These are phyloP conservation scores for Vitis hybrid DNA, from an alignment of 177 flowering plant genomes.

Conservation along the genomic window DNA sequence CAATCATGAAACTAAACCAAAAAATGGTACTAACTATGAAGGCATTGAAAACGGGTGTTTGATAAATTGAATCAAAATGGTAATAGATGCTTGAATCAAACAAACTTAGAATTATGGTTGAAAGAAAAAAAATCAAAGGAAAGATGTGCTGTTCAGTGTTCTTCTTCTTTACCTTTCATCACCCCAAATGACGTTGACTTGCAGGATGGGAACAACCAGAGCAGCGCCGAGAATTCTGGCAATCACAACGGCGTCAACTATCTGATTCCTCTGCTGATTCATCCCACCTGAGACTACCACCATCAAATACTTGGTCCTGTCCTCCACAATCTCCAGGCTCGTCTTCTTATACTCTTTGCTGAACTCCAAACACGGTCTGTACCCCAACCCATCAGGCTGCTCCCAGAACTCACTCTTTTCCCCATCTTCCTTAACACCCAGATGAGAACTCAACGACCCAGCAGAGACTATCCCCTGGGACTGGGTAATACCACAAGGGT, in stretches of 20 bases:
- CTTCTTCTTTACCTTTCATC: slow-evolving; percentile 73
- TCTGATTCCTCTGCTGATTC: slow-evolving; percentile 98
- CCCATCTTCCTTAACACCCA: slow-evolving; percentile 9
- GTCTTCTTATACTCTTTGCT: slow-evolving; percentile 48
- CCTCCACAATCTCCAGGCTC: slow-evolving; percentile 44
- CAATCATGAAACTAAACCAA: no score
- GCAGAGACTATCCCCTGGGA: slow-evolving; percentile 6
- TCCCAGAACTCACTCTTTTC: slow-evolving; percentile 65
- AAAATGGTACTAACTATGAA: background rate
- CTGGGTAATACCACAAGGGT: slow-evolving; percentile 41
- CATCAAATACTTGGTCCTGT: slow-evolving; percentile 66
- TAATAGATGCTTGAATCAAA: no score
- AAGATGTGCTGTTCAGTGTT: background rate
- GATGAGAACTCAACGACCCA: slow-evolving; percentile 5
- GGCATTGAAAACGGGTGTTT: background rate
- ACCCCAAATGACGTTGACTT: slow-evolving; percentile 93
- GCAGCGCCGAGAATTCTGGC: slow-evolving; percentile 96
- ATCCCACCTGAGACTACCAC: slow-evolving; percentile 97
- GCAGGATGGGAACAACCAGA: slow-evolving; percentile 90
- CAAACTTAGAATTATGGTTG: no score
- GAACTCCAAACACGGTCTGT: slow-evolving; percentile 71
- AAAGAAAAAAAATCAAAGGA: background rate
- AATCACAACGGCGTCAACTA: slow-evolving; percentile 96
- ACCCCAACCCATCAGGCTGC: slow-evolving; percentile 88
- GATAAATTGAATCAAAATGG: background rate